Conservation (phyloP, 116 monocot species). For the Trichopus zeylanicus region DNA sequence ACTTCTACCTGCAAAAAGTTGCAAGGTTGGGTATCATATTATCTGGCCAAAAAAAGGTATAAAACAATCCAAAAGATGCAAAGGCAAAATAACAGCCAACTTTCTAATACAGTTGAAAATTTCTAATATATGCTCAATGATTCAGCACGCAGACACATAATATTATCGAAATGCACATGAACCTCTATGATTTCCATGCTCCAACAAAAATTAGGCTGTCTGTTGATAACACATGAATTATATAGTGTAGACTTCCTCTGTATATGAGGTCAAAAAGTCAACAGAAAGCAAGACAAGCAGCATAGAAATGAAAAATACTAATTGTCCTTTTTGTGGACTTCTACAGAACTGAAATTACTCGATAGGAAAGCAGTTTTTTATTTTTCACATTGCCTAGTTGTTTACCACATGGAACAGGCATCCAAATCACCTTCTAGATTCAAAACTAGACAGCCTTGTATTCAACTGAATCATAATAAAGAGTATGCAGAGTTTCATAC, state of each 20-base stretch:
- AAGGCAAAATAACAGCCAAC: not conserved
- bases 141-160: too few species aligned
- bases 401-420: not conserved
- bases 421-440: not conserved
- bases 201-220: too few species aligned
- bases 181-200: too few species aligned
- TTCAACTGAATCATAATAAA: not conserved
- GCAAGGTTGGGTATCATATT: not conserved
- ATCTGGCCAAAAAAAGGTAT: not conserved
- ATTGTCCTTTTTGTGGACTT: not conserved
- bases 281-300: not conserved
- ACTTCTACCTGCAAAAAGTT: conserved; percentile 64
- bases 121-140: too few species aligned
- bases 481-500: not conserved
- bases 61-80: not conserved
- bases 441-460: not conserved
- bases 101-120: not conserved
- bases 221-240: too few species aligned
- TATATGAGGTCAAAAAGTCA: not conserved
- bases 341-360: not conserved
- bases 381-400: not conserved
- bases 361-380: too few species aligned
- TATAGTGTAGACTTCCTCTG: too few species aligned
- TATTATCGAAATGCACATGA: too few species aligned
- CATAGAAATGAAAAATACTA: not conserved